Conservation (phyloP, 2,329 filamentous ascomycete species). For the Phialocephala sp. region DNA sequence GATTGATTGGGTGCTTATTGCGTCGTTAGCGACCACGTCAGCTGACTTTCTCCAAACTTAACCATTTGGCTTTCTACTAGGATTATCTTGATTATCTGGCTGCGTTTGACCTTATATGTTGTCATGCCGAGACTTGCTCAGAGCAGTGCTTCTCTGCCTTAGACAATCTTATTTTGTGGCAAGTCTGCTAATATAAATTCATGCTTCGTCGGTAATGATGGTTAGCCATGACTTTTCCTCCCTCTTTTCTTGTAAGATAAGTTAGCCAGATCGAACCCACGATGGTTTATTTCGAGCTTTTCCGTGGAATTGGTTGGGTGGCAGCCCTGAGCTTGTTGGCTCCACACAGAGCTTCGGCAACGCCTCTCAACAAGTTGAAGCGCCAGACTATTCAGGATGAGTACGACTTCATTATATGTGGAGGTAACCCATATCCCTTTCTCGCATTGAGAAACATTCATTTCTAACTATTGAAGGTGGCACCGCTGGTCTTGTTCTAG, state of each 20-base stretch:
- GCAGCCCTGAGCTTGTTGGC: neutral
- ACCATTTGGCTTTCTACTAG: neutral
- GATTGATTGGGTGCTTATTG: neutral
- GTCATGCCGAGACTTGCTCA: neutral
- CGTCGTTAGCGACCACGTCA: neutral
- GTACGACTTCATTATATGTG: slow-evolving; percentile 49
- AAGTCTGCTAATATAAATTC: no score
- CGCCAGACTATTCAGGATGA: slow-evolving; percentile 12
- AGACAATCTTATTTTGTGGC: neutral
- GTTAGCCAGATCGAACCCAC: neutral
- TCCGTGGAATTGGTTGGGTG: neutral
- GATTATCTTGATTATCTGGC: neutral
- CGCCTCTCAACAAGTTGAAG: slow-evolving; percentile 5
- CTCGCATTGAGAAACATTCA: neutral
- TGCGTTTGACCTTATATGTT: neutral
- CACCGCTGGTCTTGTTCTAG: slow-evolving; percentile 50
- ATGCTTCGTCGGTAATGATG: neutral
- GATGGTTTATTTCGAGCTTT: neutral
- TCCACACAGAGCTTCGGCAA: neutral
- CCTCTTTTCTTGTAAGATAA: neutral
- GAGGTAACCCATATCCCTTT: slow-evolving; percentile 39
- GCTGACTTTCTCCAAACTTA: neutral
- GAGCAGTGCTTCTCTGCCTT: neutral
- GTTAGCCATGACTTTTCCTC: neutral
- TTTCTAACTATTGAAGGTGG: slow-evolving; percentile 46